These are phyloP conservation scores for Leccinum boreale DNA, from an alignment of 768 basidiomycete species.

Conservation along the genomic window DNA sequence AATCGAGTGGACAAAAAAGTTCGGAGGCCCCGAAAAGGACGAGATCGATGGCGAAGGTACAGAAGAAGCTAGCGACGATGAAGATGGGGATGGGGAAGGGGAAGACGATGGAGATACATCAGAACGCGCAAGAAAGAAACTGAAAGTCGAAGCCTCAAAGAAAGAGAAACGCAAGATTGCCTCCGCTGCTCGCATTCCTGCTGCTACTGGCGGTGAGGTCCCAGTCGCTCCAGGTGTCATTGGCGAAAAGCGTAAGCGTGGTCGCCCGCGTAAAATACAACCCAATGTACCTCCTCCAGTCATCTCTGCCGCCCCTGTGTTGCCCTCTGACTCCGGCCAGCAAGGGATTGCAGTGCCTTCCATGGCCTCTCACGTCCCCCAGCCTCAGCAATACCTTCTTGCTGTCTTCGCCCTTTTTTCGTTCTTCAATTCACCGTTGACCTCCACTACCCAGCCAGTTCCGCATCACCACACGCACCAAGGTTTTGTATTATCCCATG, in stretches of 20 bases:
- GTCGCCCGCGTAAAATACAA: constrained; percentile 72
- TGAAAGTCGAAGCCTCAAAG: constrained; percentile 44
- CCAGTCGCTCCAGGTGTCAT: constrained; percentile 32
- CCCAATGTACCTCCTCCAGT: constrained; percentile 40
- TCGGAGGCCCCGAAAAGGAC: constrained; percentile 77
- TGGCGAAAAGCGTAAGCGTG: constrained; percentile 81
- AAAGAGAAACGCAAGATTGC: constrained; percentile 42
- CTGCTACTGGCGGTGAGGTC: constrained; percentile 18
- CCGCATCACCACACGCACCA: constrained; percentile 48
- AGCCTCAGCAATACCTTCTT: constrained; percentile 65
- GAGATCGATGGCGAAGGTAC: constrained; percentile 47
- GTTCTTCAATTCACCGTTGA: constrained; percentile 75
- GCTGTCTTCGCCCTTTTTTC: constrained; percentile 83
- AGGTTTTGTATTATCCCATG: constrained; percentile 53
- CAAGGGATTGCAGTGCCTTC: constrained; percentile 14
- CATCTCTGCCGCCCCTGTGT: constrained; percentile 22
- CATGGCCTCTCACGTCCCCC: constrained; percentile 10
- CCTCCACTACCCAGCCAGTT: constrained; percentile 36
- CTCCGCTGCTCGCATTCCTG: constrained; percentile 22
- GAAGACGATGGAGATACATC: constrained; percentile 38
- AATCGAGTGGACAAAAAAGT: constrained; percentile 63
- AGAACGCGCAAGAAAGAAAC: constrained; percentile 59
- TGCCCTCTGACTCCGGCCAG: constrained; percentile 14
- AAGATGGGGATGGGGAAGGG: constrained; percentile 41
- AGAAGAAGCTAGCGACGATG: constrained; percentile 44